Evolutionary conservation across 345 rosid species (phyloP), one percentile per base, ranked within the genome.

Genomic region (Citrus reticulata): DNA sequence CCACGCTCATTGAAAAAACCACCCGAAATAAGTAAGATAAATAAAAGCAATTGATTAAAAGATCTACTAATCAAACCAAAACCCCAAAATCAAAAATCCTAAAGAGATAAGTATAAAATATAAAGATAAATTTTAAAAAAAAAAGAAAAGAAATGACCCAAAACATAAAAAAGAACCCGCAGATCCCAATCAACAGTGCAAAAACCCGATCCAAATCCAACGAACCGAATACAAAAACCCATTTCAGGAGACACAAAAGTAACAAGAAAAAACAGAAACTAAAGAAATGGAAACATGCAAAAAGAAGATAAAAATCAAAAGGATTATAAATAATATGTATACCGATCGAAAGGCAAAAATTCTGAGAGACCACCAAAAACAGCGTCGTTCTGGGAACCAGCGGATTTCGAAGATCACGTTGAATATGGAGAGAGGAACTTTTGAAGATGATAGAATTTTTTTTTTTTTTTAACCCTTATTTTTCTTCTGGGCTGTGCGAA

Each of bases 191-290:
- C 69, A 59, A 5, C 19, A 75, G 30, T 55, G n/a, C n/a, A 34
- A 49, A 78, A 77, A 74, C 27, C 77, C 77, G 84, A 87, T 79
- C 81, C 83, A 78, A 68, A 72, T 55, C 62, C 32, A 20, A 76
- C 32, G 20, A 24, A 60, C 67, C 20, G 9, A 34, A 67, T 22
- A 66, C 27, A 35, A 66, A 49, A 70, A 51, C 39, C 63, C 63
- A 54, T 54, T 30, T 54, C 63, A 10, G 8, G 16, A 29, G 55
- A 71, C 42, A 54, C n/a, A 30, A 51, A 46, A 46, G 51, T 46
- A 46, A 46, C 16, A 46, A 46, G 17, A 46, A 46, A 13, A 13
- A 70, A 30, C 37, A 54, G 22, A 54, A 32, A 19, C 29, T 8
- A 5, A 30, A n/a, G 29, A 72, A 22, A 68, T 29, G 32, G 51